These are phyloP conservation scores for Beauveria medogensis DNA, from an alignment of 2,329 filamentous ascomycete species.

Conservation along the genomic window DNA sequence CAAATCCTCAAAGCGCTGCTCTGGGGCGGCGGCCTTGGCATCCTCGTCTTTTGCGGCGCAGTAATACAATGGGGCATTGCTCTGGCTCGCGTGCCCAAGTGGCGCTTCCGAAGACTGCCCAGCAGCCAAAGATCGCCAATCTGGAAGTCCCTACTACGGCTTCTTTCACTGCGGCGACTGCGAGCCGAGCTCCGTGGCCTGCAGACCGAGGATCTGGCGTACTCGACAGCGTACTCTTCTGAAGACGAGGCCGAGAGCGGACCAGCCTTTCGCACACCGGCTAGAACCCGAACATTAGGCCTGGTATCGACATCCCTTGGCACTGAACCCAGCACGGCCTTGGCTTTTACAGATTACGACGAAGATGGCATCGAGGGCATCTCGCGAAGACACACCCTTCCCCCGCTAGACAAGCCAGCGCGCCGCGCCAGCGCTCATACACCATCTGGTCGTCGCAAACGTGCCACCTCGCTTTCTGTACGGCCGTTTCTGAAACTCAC, in stretches of 20 bases:
- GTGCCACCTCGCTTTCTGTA: constrained; percentile 54
- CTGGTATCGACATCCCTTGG: background rate
- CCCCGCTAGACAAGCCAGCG: constrained; percentile 29
- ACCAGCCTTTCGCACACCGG: constrained; percentile 15
- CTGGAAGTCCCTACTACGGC: constrained; percentile 33
- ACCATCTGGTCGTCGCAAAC: constrained; percentile 57
- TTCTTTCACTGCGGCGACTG: constrained; percentile 39
- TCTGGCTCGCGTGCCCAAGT: constrained; percentile 80
- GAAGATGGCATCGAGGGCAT: constrained; percentile 15
- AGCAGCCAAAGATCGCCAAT: constrained; percentile 26
- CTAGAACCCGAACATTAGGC: constrained; percentile 23
- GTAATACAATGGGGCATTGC: constrained; percentile 78
- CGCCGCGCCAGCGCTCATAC: constrained; percentile 42
- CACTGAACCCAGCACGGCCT: constrained; percentile 11
- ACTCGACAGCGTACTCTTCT: constrained; percentile 24
- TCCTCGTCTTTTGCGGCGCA: constrained; percentile 65
- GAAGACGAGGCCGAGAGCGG: constrained; percentile 23
- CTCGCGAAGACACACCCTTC: constrained; percentile 44
- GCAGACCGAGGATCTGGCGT: constrained; percentile 23
- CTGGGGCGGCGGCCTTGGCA: constrained; percentile 71
- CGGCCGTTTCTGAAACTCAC: constrained; percentile 76
- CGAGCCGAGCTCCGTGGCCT: constrained; percentile 30
- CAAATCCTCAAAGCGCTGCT: constrained; percentile 78
- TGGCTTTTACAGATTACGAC: constrained; percentile 14
- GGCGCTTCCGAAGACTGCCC: constrained; percentile 65